Evolutionary conservation across 768 basidiomycete species (phyloP).

Genomic region (Panus rudis): DNA sequence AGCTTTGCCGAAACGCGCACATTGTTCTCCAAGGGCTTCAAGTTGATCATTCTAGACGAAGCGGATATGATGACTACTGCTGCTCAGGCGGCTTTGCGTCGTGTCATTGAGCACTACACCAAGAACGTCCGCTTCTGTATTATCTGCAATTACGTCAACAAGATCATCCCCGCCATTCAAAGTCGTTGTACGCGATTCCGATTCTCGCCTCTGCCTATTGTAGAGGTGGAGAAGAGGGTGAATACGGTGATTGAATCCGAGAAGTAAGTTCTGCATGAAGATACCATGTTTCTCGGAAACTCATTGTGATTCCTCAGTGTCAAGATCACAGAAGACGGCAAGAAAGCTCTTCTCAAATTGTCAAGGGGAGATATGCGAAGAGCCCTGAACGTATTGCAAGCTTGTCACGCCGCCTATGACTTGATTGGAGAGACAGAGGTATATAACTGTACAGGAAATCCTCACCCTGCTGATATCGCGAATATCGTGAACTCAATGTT

Average conservation of each 20-base stretch:
- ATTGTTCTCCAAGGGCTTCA: conserved; percentile 87
- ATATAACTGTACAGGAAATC: conserved; percentile 95
- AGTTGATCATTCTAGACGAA: conserved; percentile 96
- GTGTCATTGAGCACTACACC: conserved; percentile 98
- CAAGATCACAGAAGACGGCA: conserved; percentile 80
- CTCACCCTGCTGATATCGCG: conserved; percentile 92
- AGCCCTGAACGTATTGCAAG: conserved; percentile 93
- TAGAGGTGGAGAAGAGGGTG: conserved; percentile 80
- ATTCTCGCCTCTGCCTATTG: conserved; percentile 85
- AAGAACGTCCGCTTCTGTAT: conserved; percentile 99
- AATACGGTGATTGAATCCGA: conserved; percentile 76
- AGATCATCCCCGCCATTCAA: conserved; percentile 96
- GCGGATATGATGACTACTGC: conserved; percentile 99
- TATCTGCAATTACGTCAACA: conserved; percentile 99
- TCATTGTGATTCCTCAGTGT: conserved; percentile 46
- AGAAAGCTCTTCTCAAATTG: conserved; percentile 85
- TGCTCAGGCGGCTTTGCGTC: conserved; percentile 92
- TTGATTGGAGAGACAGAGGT: conserved; percentile 82
- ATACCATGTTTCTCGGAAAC: background rate
- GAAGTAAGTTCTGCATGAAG: conserved; percentile 44
- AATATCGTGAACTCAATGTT: conserved; percentile 93
- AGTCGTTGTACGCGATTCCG: conserved; percentile 97
- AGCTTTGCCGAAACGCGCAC: conserved; percentile 96
- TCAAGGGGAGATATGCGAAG: conserved; percentile 97
- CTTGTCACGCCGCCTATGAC: conserved; percentile 96